These are phyloP conservation scores for Suillus brevipes DNA, from an alignment of 768 basidiomycete species.

Conservation along the genomic window DNA sequence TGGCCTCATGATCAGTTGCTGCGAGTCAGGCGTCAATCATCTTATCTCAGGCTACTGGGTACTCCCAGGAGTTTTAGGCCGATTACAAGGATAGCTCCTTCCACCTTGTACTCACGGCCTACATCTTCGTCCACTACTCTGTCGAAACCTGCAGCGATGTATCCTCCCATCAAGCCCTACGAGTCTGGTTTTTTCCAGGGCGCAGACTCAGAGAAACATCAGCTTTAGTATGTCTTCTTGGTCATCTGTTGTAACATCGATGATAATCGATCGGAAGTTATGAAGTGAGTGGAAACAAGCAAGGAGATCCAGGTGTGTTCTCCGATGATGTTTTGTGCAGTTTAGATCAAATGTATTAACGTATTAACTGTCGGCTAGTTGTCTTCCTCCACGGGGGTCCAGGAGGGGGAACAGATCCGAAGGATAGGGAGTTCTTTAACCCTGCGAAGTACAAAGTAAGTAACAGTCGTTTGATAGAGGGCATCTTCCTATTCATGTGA, in stretches of 20 bases:
- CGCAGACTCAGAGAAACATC: constrained; percentile 47
- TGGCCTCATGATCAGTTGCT: neutral
- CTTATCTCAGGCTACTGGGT: neutral
- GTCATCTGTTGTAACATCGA: neutral
- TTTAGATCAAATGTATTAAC: constrained; percentile 1
- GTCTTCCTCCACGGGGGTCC: constrained; percentile 87
- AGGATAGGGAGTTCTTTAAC: constrained; percentile 80
- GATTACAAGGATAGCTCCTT: neutral
- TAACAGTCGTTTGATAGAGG: neutral
- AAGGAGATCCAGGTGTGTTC: constrained; percentile 65
- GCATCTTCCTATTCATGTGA: constrained; percentile 3
- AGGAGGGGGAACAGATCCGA: constrained; percentile 69
- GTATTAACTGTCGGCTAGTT: constrained; percentile 40
- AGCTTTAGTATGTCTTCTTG: constrained; percentile 60
- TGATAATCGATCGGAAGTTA: constrained; percentile 49
- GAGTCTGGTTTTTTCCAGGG: constrained; percentile 70
- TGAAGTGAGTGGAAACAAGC: constrained; percentile 76
- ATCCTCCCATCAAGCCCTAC: constrained; percentile 67
- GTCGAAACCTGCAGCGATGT: constrained; percentile 43
- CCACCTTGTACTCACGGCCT: neutral
- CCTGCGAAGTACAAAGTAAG: constrained; percentile 79
- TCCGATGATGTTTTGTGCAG: neutral
- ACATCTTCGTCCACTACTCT: neutral
- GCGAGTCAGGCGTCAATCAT: neutral
- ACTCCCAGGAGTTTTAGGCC: neutral